phyloP scores from a whole-genome alignment of 2,329 filamentous ascomycete genomes.

The Cadophora luteo-olivacea region DNA sequence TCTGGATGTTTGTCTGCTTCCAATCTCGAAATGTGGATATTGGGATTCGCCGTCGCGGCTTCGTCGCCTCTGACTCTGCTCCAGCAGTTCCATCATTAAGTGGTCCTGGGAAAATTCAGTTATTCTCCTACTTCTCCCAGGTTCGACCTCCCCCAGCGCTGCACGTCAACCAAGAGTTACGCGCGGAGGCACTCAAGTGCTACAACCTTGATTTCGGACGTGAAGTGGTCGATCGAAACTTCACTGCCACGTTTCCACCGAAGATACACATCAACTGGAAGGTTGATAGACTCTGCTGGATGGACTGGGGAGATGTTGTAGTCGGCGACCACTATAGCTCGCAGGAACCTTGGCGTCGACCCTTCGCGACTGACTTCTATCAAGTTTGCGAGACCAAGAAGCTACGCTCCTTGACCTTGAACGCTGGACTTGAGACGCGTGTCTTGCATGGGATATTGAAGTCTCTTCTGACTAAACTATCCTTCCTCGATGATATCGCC shows the following conservation, averaged over 20 bases:
- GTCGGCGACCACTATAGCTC: too few relatives aligned
- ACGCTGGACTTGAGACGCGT: background rate
- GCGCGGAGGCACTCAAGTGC: background rate
- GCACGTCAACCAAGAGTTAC: background rate
- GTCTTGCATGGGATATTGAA: too few relatives aligned
- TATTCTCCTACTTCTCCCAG: background rate
- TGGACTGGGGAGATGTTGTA: too few relatives aligned
- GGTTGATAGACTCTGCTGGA: background rate
- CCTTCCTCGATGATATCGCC: background rate
- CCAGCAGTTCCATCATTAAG: background rate
- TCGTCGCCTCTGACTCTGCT: background rate
- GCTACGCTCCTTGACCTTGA: background rate
- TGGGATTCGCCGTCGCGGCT: background rate
- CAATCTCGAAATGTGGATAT: background rate
- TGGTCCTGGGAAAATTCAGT: background rate
- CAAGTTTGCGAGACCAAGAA: background rate
- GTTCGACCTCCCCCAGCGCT: background rate
- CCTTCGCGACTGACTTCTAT: background rate
- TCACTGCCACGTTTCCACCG: background rate
- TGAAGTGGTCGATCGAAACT: background rate
- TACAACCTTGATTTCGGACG: background rate
- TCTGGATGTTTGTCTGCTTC: background rate
- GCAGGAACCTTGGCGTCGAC: too few relatives aligned
- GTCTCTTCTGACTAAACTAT: background rate
- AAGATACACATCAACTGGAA: background rate